These are phyloP conservation scores for Mayamaea pseudoterrestris DNA, from an alignment of 108 stramenopile genomes.

Conservation along the genomic window DNA sequence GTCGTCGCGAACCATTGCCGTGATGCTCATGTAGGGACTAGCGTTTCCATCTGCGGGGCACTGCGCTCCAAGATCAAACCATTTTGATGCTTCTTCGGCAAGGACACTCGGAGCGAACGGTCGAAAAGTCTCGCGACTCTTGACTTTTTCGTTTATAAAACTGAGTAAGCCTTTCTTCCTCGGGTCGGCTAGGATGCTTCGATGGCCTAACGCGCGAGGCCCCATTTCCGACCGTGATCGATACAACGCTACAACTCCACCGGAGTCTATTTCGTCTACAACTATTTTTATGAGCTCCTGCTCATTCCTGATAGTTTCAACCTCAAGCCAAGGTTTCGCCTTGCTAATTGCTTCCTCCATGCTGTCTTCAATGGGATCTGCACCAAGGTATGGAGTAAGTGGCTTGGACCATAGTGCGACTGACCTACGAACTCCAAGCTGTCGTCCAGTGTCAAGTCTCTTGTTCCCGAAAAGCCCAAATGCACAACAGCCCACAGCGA, in stretches of 20 bases:
- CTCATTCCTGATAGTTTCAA: conserved; percentile 42
- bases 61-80: conserved; percentile 52
- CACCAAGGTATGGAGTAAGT: conserved; percentile 70
- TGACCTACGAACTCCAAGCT: background rate
- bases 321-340: conserved; percentile 62
- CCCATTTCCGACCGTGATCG: conserved; percentile 85
- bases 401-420: conserved; percentile 48
- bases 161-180: conserved; percentile 66
- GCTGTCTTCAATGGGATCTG: conserved; percentile 26
- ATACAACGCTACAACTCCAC: conserved; percentile 82
- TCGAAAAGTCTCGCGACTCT: conserved; percentile 85
- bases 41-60: conserved; percentile 17
- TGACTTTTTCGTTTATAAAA: conserved; percentile 82
- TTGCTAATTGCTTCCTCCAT: conserved; percentile 69
- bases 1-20: conserved; percentile 53
- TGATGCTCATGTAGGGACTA: conserved; percentile 84
- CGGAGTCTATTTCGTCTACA: conserved; percentile 57
- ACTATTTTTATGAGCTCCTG: conserved; percentile 36
- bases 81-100: conserved; percentile 71
- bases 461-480: conserved; percentile 65
- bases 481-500: conserved; percentile 88
- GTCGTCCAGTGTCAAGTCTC: background rate
- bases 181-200: conserved; percentile 89
- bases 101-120: conserved; percentile 91
- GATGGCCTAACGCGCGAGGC: conserved; percentile 88